Percentiles rank a stretch among this genome's conserved stretches.
phyloP scores from a whole-genome alignment of 768 basidiomycete genomes.

The Boletus sensibilis region DNA sequence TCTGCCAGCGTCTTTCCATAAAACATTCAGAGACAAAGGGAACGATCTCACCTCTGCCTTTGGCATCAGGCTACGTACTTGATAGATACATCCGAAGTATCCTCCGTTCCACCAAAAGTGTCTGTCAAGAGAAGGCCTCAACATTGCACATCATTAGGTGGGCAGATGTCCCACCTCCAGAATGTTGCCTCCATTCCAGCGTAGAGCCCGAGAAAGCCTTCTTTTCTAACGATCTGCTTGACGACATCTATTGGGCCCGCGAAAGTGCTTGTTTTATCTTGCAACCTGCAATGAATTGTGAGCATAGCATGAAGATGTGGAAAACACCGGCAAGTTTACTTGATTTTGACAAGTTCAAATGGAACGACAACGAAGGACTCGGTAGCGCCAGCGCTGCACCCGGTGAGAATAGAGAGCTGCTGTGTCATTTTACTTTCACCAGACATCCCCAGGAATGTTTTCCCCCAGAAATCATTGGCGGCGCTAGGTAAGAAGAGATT shows the following conservation, averaged over 20 bases:
- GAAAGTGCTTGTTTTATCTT: conserved; percentile 90
- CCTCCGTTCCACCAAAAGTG: conserved; percentile 94
- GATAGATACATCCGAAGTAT: conserved; percentile 92
- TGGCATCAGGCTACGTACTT: conserved; percentile 75
- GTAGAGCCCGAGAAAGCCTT: conserved; percentile 85
- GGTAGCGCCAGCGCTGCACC: conserved; percentile 92
- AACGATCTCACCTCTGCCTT: conserved; percentile 69
- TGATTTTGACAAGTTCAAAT: conserved; percentile 93
- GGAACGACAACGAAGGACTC: conserved; percentile 96
- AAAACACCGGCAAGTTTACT: conserved; percentile 39
- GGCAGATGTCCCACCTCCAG: conserved; percentile 66
- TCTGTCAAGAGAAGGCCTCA: conserved; percentile 35
- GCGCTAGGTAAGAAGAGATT: conserved; percentile 44
- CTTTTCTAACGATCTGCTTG: conserved; percentile 68
- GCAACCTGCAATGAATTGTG: conserved; percentile 50
- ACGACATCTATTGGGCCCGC: conserved; percentile 92
- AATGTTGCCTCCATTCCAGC: conserved; percentile 97
- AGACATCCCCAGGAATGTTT: conserved; percentile 57
- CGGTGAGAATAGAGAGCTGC: conserved; percentile 82
- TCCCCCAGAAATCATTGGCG: conserved; percentile 96
- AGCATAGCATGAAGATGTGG: neutral
- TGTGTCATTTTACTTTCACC: conserved; percentile 89
- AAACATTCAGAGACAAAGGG: neutral
- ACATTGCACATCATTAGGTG: neutral
- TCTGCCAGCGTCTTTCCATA: conserved; percentile 37